Evolutionary conservation across 768 basidiomycete species (phyloP).

Genomic region (Lactifluus pinguis): DNA sequence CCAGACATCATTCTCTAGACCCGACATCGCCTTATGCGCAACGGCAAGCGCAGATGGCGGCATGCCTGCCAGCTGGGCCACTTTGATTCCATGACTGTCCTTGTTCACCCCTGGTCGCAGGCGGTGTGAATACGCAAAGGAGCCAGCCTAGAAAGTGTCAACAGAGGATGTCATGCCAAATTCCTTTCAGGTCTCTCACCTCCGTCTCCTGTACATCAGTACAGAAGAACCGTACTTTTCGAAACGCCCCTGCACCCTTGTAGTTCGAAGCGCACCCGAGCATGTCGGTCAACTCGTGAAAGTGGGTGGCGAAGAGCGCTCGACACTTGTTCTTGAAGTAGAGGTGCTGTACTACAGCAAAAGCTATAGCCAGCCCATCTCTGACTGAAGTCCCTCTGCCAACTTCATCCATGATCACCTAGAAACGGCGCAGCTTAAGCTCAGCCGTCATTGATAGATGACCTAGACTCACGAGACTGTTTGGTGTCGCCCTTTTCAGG

Average conservation of each 20-base stretch:
- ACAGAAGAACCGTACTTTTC: conserved; percentile 74
- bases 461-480: conserved; percentile 57
- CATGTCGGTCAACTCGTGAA: conserved; percentile 87
- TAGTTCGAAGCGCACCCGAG: conserved; percentile 48
- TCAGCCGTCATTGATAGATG: neutral
- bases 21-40: conserved; percentile 46
- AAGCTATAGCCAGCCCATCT: conserved; percentile 91
- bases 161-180: neutral
- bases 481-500: conserved; percentile 68
- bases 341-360: conserved; percentile 81
- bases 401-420: conserved; percentile 99
- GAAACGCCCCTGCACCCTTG: conserved; percentile 40
- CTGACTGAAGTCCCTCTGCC: conserved; percentile 89
- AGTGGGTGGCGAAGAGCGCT: conserved; percentile 97
- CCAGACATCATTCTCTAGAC: conserved; percentile 25
- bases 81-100: conserved; percentile 85
- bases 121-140: conserved; percentile 78
- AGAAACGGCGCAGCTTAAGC: conserved; percentile 1
- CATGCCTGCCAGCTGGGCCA: conserved; percentile 82
- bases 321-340: conserved; percentile 62
- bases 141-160: conserved; percentile 43
- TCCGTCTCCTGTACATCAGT: conserved; percentile 75
- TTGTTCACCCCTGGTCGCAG: conserved; percentile 78
- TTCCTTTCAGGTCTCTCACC: conserved; percentile 35
- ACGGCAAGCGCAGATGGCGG: conserved; percentile 52